phyloP scores from a whole-genome alignment of 2,329 filamentous ascomycete genomes.

The Aspergillus latus region DNA sequence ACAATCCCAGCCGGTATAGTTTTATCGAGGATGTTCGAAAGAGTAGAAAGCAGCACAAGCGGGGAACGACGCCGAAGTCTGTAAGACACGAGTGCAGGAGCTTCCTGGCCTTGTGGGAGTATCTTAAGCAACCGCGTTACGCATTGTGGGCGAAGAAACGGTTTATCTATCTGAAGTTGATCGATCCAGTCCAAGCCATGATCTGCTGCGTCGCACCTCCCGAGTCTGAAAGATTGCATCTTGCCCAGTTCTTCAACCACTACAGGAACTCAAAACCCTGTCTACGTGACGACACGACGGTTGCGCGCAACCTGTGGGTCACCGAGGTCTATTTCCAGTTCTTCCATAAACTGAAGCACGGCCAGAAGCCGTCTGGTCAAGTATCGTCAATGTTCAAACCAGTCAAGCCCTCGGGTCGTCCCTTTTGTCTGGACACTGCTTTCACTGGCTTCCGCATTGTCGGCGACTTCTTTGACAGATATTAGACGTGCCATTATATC shows the following conservation, averaged over 20 bases:
- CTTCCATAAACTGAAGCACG: slow-evolving; percentile 16
- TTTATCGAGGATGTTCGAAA: slow-evolving; percentile 2
- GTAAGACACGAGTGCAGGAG: not conserved
- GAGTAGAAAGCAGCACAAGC: slow-evolving; percentile 2
- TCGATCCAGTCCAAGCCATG: slow-evolving; percentile 4
- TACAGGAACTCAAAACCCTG: slow-evolving; percentile 20
- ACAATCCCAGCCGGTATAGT: not conserved
- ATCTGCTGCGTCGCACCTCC: slow-evolving; percentile 18
- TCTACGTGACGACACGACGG: slow-evolving; percentile 28
- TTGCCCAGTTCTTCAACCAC: slow-evolving; percentile 25
- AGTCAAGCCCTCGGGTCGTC: slow-evolving; percentile 5
- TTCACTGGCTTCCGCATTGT: slow-evolving; percentile 29
- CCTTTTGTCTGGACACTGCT: slow-evolving; percentile 16
- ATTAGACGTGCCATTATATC: slow-evolving; percentile 35
- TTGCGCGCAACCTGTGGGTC: slow-evolving; percentile 28
- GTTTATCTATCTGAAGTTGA: slow-evolving; percentile 12
- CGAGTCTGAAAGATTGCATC: slow-evolving; percentile 6
- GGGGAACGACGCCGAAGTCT: not conserved
- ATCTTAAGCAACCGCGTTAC: not conserved
- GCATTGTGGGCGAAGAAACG: slow-evolving; percentile 12
- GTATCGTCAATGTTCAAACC: not conserved
- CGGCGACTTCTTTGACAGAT: slow-evolving; percentile 36
- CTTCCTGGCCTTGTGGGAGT: not conserved
- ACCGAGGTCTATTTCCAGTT: slow-evolving; percentile 34
- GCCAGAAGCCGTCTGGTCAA: not conserved